Percentiles rank a stretch among this genome's conserved stretches.
These are phyloP conservation scores for Cicer arietinum DNA, from an alignment of 306 rosid species.

Conservation along the genomic window DNA sequence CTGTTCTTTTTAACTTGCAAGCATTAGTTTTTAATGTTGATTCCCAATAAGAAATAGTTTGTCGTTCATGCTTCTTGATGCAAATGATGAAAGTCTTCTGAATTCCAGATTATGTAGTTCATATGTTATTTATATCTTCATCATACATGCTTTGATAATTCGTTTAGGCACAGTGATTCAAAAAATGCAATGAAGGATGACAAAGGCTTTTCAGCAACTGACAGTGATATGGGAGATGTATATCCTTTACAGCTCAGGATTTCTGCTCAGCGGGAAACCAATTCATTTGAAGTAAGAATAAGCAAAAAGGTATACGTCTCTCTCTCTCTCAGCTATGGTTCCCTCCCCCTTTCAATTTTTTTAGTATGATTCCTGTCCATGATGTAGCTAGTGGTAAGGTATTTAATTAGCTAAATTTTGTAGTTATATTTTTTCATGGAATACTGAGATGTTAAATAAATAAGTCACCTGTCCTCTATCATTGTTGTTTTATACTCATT, in stretches of 20 bases:
- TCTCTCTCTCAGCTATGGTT: neutral
- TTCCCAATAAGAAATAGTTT: neutral
- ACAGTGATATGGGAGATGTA: slow-evolving; percentile 81
- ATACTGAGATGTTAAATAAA: slow-evolving; percentile 22
- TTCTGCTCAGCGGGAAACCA: slow-evolving; percentile 72
- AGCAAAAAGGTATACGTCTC: slow-evolving; percentile 78
- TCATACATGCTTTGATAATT: slow-evolving; percentile 43
- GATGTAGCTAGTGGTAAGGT: slow-evolving; percentile 34
- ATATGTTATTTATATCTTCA: slow-evolving; percentile 28
- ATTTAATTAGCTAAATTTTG: slow-evolving; percentile 22
- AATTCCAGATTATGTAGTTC: slow-evolving; percentile 17
- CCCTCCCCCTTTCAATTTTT: neutral
- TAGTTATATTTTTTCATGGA: slow-evolving; percentile 30
- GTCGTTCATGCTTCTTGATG: slow-evolving; percentile 30
- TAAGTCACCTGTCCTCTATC: slow-evolving; percentile 12
- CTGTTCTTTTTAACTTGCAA: slow-evolving; percentile 32
- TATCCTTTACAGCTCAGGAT: slow-evolving; percentile 95
- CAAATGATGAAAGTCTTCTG: slow-evolving; percentile 5
- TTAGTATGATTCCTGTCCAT: slow-evolving; percentile 25
- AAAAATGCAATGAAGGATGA: slow-evolving; percentile 68
- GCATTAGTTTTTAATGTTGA: slow-evolving; percentile 23
- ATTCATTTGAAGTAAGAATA: slow-evolving; percentile 81
- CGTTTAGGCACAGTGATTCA: slow-evolving; percentile 82
- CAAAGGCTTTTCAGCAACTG: slow-evolving; percentile 73
- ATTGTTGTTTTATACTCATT: slow-evolving; percentile 32